Evolutionary conservation across 2,329 filamentous ascomycete genomes (phyloP), one percentile per base, ranked within the genome.

Genomic region (Paracoccidioides brasiliensis): DNA sequence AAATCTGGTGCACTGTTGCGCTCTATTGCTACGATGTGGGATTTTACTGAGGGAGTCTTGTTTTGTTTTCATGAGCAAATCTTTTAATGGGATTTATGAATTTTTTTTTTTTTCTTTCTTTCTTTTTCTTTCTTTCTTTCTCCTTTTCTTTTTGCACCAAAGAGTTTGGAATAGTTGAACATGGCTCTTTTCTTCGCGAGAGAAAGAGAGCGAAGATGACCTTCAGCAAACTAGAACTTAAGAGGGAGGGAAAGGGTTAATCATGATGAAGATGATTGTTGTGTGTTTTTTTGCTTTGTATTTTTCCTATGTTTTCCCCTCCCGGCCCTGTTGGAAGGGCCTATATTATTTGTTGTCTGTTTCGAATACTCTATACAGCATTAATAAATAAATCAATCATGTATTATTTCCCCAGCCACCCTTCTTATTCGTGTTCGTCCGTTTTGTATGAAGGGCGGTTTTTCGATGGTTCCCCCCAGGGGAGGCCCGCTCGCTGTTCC

Each of bases 271-370:
- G 22, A 22, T 22, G 22, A 22, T 22, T 22, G 22, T 22, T 22
- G 22, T 22, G 22, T 22, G 22, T 61, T 48, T 37, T 50, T 48
- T 35, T 54, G 54, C 53, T 59, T 57, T 56, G 52, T 59, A 61
- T 57, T 60, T 4, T 56, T 53, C 55, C 54, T 55, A 53, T 54
- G 62, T 61, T 56, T 60, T 54, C 28, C 38, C 33, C 30, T 53
- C 52, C 55, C 55, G 67, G 65, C 64, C 63, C 54, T 62, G 64
- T 38, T 38, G 37, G 37, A 38, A 8, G 12, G 37, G 2, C 12
- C n/a, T 41, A 37, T 65, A 66, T 62, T 63, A 8, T 46, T 46
- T 46, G 8, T 38, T 12, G 22, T 38, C 12, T 30, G 0, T 40
- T 51, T 49, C n/a, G 37, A 49, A 49, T 49, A 49, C 45, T 49